Evolutionary conservation across 768 basidiomycete genomes (phyloP).

Genomic region (Mycena albidolilacea): DNA sequence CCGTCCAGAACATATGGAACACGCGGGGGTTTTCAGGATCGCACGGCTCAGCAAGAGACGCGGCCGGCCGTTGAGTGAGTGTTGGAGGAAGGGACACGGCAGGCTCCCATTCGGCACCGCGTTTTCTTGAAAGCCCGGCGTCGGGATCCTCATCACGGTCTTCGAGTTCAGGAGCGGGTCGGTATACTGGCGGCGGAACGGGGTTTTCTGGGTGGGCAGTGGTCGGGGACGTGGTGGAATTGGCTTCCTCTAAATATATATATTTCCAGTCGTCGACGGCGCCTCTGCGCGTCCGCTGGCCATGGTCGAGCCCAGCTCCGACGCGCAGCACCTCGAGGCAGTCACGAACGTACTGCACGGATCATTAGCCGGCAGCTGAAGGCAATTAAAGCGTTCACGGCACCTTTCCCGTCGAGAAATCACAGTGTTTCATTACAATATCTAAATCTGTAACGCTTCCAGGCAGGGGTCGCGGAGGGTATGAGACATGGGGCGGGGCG

Average conservation of each 20-base stretch:
- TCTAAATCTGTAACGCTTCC: conserved; percentile 93
- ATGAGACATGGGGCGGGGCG: conserved; percentile 74
- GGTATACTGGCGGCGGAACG: conserved; percentile 39
- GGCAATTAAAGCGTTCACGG: conserved; percentile 26
- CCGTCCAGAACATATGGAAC: conserved; percentile 98
- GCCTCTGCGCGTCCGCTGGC: conserved; percentile 78
- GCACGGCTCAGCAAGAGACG: conserved; percentile 67
- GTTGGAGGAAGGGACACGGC: conserved; percentile 64
- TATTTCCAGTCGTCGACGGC: conserved; percentile 85
- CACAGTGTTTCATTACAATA: conserved; percentile 87
- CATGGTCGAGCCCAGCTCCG: conserved; percentile 88
- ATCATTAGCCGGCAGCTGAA: conserved; percentile 22
- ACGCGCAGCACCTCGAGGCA: conserved; percentile 92
- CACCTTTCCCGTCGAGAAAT: conserved; percentile 83
- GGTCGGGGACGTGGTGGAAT: conserved; percentile 46
- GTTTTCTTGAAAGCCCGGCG: conserved; percentile 70
- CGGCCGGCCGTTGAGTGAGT: conserved; percentile 60
- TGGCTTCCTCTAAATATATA: conserved; percentile 75
- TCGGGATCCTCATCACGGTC: conserved; percentile 61
- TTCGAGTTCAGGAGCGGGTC: conserved; percentile 44
- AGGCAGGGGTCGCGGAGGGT: conserved; percentile 86
- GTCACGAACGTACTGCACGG: conserved; percentile 89
- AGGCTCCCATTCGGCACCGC: conserved; percentile 71
- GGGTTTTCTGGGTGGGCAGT: conserved; percentile 25
- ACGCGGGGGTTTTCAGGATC: conserved; percentile 83